Conservation (phyloP, 495 filamentous ascomycete genomes). For the Diplogelasinospora grovesii region DNA sequence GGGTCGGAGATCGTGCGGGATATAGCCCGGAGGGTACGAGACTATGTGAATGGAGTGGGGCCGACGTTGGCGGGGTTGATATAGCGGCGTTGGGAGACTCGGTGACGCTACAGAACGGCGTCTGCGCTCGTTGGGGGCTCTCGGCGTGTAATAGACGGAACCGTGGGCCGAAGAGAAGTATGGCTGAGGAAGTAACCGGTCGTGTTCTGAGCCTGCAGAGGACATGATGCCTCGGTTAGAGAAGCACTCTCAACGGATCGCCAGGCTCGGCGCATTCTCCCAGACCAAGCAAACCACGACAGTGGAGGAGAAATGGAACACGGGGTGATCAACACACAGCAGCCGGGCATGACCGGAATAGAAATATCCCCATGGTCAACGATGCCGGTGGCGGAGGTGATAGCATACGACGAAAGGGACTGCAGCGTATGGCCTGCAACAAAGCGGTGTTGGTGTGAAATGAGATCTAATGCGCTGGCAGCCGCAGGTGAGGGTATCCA, state of each 20-base stretch:
- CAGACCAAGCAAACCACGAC: background rate
- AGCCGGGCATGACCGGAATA: constrained; percentile 21
- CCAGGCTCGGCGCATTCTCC: constrained; percentile 5
- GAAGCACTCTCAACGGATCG: constrained; percentile 1
- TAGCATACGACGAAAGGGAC: constrained; percentile 15
- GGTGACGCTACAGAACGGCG: constrained; percentile 18
- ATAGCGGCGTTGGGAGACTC: constrained; percentile 40
- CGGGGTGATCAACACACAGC: constrained; percentile 24
- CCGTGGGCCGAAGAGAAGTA: constrained; percentile 31
- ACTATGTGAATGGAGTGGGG: constrained; percentile 52
- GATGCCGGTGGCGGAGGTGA: constrained; percentile 15
- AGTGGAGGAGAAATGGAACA: background rate
- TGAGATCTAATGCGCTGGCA: constrained; percentile 19
- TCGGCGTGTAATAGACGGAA: constrained; percentile 37
- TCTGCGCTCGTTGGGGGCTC: constrained; percentile 21
- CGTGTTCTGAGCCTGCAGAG: constrained; percentile 24
- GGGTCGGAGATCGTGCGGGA: constrained; percentile 42
- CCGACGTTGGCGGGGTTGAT: constrained; percentile 43
- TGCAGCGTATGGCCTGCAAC: constrained; percentile 19
- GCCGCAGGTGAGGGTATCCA: constrained; percentile 15
- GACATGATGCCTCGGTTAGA: constrained; percentile 23
- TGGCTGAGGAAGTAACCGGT: constrained; percentile 25
- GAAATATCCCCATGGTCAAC: constrained; percentile 11
- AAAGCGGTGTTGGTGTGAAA: constrained; percentile 19
- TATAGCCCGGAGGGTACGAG: constrained; percentile 45